Evolutionary conservation across 306 rosid species (phyloP), one percentile per base, ranked within the genome.

Genomic region (Trichosanthes cucumerina): DNA sequence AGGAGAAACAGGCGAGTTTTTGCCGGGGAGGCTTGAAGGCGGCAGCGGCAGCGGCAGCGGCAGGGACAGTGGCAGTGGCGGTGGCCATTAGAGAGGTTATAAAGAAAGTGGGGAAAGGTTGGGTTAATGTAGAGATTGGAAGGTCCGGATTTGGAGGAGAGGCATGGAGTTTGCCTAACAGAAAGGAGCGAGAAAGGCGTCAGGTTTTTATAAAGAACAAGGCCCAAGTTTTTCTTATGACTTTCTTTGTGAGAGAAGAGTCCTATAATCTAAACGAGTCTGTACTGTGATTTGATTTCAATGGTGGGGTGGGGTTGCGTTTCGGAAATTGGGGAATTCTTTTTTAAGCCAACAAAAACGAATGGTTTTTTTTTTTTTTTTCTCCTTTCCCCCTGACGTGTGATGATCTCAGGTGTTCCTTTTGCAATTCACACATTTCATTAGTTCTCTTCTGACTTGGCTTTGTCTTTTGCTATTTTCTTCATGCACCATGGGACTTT

Each of bases 1-100:
- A 85, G 26, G 99, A 95, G 88, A 95, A 95, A 88, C 97, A 95
- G 39, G 86, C 87, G 19, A 83, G 88, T 62, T 84, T 88, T 3
- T 88, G 79, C 57, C 75, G 57, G 14, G 86, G 81, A 0, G 82
- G 84, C 76, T 80, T 83, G 44, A 9, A 18, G 38, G 43, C 16
- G 28, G 24, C 24, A 4, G 38, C 5, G 71, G 63, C 63, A 31
- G 52, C 11, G 34, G n/a, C 53, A 34, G 75, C 6, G 50, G 24
- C 46, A n/a, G 59, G 4, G 9, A 31, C 12, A 33, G 52, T n/a
- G 34, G n/a, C 53, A 34, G 75, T 12, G 50, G 24, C 46, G 46
- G 72, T 14, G 72, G 75, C 75, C 75, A 69, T 69, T 69, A 13
- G 21, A 68, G 49, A 36, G 1, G 31, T 2, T 9, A 19, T 3